These are phyloP conservation scores for Cryptosporidium meleagridis DNA, from an alignment of 169 alveolate species.

Conservation along the genomic window DNA sequence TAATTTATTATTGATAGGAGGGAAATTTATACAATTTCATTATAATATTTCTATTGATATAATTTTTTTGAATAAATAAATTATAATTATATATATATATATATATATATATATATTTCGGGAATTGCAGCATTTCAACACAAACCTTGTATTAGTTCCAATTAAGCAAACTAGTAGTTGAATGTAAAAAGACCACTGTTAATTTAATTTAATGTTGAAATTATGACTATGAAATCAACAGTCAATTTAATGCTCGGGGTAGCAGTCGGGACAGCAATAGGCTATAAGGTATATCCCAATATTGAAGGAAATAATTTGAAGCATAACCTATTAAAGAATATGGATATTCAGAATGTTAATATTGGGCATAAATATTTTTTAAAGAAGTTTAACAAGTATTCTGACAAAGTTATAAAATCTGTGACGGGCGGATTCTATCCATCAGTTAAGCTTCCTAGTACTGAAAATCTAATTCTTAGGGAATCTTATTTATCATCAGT, in stretches of 20 bases:
- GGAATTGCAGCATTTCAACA: not conserved
- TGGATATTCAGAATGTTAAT: not conserved
- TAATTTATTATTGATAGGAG: too few species aligned
- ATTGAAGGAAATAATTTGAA: slow-evolving; percentile 28
- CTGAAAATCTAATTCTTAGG: slow-evolving; percentile 44
- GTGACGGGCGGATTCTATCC: slow-evolving; percentile 68
- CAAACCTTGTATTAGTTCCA: not conserved
- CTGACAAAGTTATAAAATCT: not conserved
- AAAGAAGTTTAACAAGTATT: not conserved
- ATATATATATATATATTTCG: too few species aligned
- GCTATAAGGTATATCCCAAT: slow-evolving; percentile 27
- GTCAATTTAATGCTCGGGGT: slow-evolving; percentile 19
- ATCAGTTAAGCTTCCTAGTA: slow-evolving; percentile 65
- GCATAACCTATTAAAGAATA: slow-evolving; percentile 17
- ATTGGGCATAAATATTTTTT: not conserved
- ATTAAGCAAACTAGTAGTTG: not conserved
- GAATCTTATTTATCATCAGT: slow-evolving; percentile 69
- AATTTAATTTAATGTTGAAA: not conserved
- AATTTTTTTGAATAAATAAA: too few species aligned
- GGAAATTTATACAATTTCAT: not conserved
- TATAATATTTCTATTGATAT: too few species aligned
- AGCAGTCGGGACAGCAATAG: slow-evolving; percentile 32
- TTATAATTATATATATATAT: too few species aligned
- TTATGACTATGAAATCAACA: not conserved
- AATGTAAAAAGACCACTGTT: not conserved